These are phyloP conservation scores for Trichoderma gamsii DNA, from an alignment of 495 filamentous ascomycete species.

Conservation along the genomic window DNA sequence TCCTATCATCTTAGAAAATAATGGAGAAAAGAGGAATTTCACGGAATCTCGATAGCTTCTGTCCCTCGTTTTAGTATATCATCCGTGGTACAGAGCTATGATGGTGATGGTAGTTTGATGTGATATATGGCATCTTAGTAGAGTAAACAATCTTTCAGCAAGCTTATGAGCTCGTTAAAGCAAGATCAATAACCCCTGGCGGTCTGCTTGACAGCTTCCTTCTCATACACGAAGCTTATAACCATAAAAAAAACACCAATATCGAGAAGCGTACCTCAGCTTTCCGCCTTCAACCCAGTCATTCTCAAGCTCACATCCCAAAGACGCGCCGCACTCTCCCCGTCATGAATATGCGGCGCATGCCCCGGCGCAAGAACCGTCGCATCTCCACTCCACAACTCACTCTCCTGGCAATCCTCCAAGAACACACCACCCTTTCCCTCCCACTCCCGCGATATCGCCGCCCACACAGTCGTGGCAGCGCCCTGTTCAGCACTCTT, in stretches of 20 bases:
- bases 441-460: slow-evolving; percentile 36
- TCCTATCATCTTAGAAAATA: no score
- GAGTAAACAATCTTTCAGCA: no score
- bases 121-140: no score
- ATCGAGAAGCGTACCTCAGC: background rate
- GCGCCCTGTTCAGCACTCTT: slow-evolving; percentile 45
- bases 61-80: no score
- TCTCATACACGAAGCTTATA: no score
- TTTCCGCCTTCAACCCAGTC: background rate
- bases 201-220: no score
- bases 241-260: background rate
- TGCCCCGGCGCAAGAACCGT: background rate
- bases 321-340: background rate
- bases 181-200: no score
- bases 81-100: no score
- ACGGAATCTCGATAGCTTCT: no score
- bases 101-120: no score
- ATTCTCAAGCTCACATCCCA: slow-evolving; percentile 2
- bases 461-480: slow-evolving; percentile 45
- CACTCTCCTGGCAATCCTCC: slow-evolving; percentile 24
- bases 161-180: no score
- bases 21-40: no score
- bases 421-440: slow-evolving; percentile 41
- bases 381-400: background rate
- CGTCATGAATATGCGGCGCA: background rate